Evolutionary conservation across 2,329 filamentous ascomycete genomes (phyloP).

Genomic region (Pseudopyrenochaeta lycopersici): DNA sequence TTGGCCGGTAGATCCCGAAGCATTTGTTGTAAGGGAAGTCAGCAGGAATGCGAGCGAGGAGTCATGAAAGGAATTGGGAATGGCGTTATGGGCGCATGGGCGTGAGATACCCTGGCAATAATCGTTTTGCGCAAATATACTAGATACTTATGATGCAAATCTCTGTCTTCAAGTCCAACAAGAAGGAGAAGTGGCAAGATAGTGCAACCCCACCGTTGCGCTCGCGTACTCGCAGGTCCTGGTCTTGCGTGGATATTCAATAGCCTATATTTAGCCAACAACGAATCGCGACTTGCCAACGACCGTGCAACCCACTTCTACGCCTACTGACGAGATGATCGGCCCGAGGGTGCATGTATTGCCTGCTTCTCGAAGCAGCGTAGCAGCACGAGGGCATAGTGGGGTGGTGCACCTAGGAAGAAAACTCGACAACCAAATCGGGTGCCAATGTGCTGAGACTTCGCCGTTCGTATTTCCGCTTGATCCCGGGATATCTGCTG

Average conservation of each 20-base stretch:
- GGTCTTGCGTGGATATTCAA: constrained; percentile 1
- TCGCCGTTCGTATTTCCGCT: neutral
- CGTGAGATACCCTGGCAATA: constrained; percentile 13
- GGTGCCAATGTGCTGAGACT: neutral
- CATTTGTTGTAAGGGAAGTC: constrained; percentile 71
- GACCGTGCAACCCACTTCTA: neutral
- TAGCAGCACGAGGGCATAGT: neutral
- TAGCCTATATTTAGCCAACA: constrained; percentile 7
- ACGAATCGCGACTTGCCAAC: constrained; percentile 5
- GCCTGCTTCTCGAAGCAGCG: neutral
- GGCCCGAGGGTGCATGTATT: neutral
- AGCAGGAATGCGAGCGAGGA: constrained; percentile 55
- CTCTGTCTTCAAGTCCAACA: too few species aligned
- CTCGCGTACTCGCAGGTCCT: neutral
- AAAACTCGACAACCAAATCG: neutral
- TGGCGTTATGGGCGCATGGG: constrained; percentile 1
- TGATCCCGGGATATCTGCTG: neutral
- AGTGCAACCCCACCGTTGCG: too few species aligned
- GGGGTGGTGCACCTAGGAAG: neutral
- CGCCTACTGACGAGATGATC: neutral
- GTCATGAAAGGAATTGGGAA: constrained; percentile 21
- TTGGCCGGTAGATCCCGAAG: constrained; percentile 71
- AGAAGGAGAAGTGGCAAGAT: too few species aligned
- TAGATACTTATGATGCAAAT: neutral
- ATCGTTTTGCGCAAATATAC: neutral